Conservation (phyloP, 345 rosid genomes). For the Moricandia moricandioides region DNA sequence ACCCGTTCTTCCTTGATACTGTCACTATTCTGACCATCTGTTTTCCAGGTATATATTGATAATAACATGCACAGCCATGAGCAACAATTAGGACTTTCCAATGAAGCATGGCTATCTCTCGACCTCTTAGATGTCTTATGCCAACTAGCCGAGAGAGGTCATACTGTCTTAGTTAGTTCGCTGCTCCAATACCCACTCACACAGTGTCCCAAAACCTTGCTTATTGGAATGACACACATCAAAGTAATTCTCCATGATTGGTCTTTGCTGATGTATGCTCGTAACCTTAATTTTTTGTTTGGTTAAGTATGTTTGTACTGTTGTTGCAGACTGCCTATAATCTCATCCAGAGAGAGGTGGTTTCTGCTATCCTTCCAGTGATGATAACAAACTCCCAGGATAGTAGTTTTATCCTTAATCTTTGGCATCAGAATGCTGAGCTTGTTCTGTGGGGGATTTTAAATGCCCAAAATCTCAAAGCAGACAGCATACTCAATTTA, state of each 20-base stretch:
- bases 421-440: slow-evolving; percentile 76
- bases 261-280: neutral
- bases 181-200: slow-evolving; percentile 78
- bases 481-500: slow-evolving; percentile 57
- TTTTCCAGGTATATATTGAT: slow-evolving; percentile 65
- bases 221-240: slow-evolving; percentile 78
- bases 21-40: slow-evolving; percentile 17
- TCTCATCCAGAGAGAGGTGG: slow-evolving; percentile 75
- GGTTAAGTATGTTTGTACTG: slow-evolving; percentile 10
- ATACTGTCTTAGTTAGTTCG: slow-evolving; percentile 52
- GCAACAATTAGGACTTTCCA: slow-evolving; percentile 59
- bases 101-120: slow-evolving; percentile 74
- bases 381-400: slow-evolving; percentile 48
- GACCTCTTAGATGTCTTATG: slow-evolving; percentile 85
- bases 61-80: slow-evolving; percentile 62
- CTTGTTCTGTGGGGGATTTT: slow-evolving; percentile 73
- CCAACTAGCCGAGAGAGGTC: slow-evolving; percentile 89
- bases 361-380: slow-evolving; percentile 62
- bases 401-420: slow-evolving; percentile 55
- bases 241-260: slow-evolving; percentile 45
- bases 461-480: slow-evolving; percentile 51
- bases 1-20: slow-evolving; percentile 8
- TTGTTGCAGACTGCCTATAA: slow-evolving; percentile 76
- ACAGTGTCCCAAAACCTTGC: slow-evolving; percentile 83
- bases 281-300: neutral